Percentiles rank a stretch among this genome's conserved stretches.
Conservation (phyloP, 768 basidiomycete genomes). For the Rhodotorula kratochvilovae region DNA sequence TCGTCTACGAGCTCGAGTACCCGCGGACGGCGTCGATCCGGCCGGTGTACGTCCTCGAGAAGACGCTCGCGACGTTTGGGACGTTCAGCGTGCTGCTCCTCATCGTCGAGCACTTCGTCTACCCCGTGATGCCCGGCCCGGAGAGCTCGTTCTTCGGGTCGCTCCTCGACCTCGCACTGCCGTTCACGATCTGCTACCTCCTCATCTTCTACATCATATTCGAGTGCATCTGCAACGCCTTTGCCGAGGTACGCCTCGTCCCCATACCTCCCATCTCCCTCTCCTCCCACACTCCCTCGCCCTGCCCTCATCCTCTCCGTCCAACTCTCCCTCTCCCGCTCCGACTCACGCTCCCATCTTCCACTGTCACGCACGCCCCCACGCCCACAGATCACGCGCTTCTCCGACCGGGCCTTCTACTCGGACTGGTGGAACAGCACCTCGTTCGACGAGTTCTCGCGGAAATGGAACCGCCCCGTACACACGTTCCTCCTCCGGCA, state of each 20-base stretch:
- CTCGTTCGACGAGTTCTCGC: constrained; percentile 51
- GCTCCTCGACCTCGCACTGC: constrained; percentile 78
- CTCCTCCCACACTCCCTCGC: no score
- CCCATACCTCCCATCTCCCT: constrained; percentile 55
- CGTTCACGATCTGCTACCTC: constrained; percentile 57
- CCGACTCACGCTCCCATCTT: no score
- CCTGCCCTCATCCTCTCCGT: no score
- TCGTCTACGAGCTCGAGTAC: constrained; percentile 96
- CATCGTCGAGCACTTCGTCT: constrained; percentile 89
- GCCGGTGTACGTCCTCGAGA: constrained; percentile 65
- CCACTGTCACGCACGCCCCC: background rate
- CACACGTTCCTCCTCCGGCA: constrained; percentile 65
- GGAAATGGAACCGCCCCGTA: constrained; percentile 95
- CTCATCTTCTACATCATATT: constrained; percentile 10
- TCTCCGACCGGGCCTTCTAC: constrained; percentile 96
- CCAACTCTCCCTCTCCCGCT: background rate
- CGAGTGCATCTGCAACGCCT: constrained; percentile 79
- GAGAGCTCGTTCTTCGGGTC: constrained; percentile 66
- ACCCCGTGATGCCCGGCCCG: constrained; percentile 61
- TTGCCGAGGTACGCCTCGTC: constrained; percentile 67
- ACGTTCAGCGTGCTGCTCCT: constrained; percentile 82
- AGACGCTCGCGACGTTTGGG: constrained; percentile 80
- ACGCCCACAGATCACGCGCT: constrained; percentile 53
- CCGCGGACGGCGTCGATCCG: constrained; percentile 70
- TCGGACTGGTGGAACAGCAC: constrained; percentile 64